Evolutionary conservation across 2,329 filamentous ascomycete genomes (phyloP), one percentile per base, ranked within the genome.

Genomic region (Arachnomyces sp.): DNA sequence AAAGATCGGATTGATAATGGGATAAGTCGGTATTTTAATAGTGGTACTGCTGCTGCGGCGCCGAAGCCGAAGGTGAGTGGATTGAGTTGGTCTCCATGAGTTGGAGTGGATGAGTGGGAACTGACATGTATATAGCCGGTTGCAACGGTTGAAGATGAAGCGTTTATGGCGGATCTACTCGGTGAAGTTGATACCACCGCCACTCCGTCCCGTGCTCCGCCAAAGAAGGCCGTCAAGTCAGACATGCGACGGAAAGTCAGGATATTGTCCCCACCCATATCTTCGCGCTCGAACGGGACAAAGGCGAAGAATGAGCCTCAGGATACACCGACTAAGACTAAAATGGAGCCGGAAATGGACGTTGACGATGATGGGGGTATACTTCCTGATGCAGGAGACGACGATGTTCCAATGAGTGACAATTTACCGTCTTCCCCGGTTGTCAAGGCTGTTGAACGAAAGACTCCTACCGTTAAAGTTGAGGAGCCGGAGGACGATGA

Each of bases 21-120:
- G 52, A 96, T 98, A 58, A 88, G 82, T 64, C 90, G 93, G 55
- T 98, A 93, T 65, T 96, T 98, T 60, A 90, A 77, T 50, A 84
- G 83, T 52, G 87, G 86, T 40, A 75, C 77, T 28, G 70, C 71
- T 28, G 63, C 69, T 29, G 61, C 67, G 44, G 74, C 74, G 49
- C 71, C 81, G 11, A 96, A 95, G 59, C 73, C 83, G 13, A 96
- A 94, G 75, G 87, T 89, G 63, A 43, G 63, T 28, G 31, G 13
- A 12, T 35, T 40, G 16, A n/a, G n/a, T n/a, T n/a, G n/a, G n/a
- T n/a, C n/a, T 20, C 29, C 20, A 31, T 15, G 34, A 18, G 13
- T 40, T 40, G 33, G 4, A 18, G n/a, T 33, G 9, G 12, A 13
- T 34, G 25, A 3, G 8, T 13, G 4, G 40, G 49, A 40, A 14